Evolutionary conservation across 768 basidiomycete species (phyloP), one percentile per base, ranked within the genome.

Genomic region (Trametes punicea): DNA sequence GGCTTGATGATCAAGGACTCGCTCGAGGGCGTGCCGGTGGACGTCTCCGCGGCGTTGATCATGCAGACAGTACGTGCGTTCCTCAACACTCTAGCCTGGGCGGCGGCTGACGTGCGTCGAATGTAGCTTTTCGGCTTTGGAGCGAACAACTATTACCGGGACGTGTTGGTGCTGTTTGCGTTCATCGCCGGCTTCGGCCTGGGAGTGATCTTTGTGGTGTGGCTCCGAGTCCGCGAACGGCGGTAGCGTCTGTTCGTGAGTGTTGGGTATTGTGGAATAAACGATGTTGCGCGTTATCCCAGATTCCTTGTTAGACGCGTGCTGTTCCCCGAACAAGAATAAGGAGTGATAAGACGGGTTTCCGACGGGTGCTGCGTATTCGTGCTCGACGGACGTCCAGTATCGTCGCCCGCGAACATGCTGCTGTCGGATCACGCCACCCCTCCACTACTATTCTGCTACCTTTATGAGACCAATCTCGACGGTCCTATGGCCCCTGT

Each of bases 81-180:
- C 18, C 10, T 29, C 13, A 18, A 7, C n/a, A n/a, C 21, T 20
- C 34, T 7, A 4, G 2, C 11, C 11, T 23, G 26, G 39, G 2
- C 30, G 7, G n/a, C 34, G 30, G 25, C 36, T 39, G 44, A 29
- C 48, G 67, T 27, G 46, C 44, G 18, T 23, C 34, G 45, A 38
- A 56, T 30, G 18, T 47, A 90, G 82, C 78, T 97, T 20, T 98
- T 97, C 67, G 95, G 94, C 1, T 98, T 98, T 65, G 82, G 83
- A 16, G 63, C 75, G 46, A 81, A 82, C 60, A 86, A 88, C 61
- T 98, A 95, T 68, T 97, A 96, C 67, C 78, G 93, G 49, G 90
- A 96, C 65, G 89, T 97, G 6, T 75, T 97, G 25, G 85, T 96
- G 40, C 67, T 92, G 49, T 93, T 94, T 62, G 94, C 81, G 0